Evolutionary conservation across 2,329 filamentous ascomycete species (phyloP), one percentile per base, ranked within the genome.

Genomic region (Botrytis cinerea): DNA sequence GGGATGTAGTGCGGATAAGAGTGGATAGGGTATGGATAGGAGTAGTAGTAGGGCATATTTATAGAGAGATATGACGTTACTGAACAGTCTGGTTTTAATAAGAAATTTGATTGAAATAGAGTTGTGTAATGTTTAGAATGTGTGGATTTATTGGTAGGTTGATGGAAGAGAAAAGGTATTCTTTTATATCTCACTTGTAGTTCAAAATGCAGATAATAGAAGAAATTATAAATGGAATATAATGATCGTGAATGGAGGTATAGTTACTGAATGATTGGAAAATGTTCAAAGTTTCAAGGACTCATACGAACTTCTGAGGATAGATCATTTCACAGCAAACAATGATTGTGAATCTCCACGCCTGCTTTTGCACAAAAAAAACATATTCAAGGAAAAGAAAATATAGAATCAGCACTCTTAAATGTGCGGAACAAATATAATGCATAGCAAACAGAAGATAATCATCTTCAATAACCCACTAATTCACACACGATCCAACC

Each of bases 41-140:
- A 8, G 14, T 67, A 40, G 16, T 67, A 67, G 64, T 54, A 67
- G 7, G 64, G n/a, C 64, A 67, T 67, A 40, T 54, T 67, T 25
- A 4, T 38, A 7, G 32, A 38, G 62, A 32, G 20, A 18, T 35
- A 1, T 51, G 32, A 54, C 16, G 14, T 9, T 68, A 25, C 8
- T 18, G 32, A 28, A 54, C 25, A 14, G 4, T 12, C 8, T 54
- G 22, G 14, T 18, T 3, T 40, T 18, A 4, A 14, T 22, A 0
- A 5, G 3, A 20, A 7, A 48, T 12, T n/a, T 28, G 5, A 18
- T 16, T 45, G 18, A 32, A n/a, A 12, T 14, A 8, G 8, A 25
- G 12, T 16, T 43, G 1, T 43, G n/a, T 28, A 18, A 45, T 20
- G 14, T 28, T 40, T 40, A 2, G 12, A 43, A 40, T 22, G n/a